Conservation (phyloP, 1,139 yeast genomes). For the Magnusiomyces tetraspermus region DNA sequence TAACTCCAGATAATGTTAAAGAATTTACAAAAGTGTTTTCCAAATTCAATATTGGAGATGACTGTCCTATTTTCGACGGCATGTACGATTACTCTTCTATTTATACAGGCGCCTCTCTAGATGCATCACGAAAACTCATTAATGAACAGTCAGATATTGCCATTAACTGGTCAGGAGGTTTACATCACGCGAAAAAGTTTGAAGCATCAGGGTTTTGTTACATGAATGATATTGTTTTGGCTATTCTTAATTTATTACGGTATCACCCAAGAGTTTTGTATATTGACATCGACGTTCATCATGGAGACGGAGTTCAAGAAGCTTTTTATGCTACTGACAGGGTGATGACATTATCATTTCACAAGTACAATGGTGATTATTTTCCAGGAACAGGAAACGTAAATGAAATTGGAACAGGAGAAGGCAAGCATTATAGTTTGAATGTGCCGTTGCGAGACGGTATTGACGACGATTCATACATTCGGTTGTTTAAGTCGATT, state of each 20-base stretch:
- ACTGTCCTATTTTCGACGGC: conserved; percentile 95
- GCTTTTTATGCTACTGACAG: conserved; percentile 94
- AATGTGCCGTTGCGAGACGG: conserved; percentile 91
- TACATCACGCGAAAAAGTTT: conserved; percentile 92
- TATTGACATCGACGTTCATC: conserved; percentile 93
- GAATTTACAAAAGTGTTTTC: conserved; percentile 86
- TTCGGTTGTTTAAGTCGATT: conserved; percentile 43
- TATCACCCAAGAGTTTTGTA: conserved; percentile 94
- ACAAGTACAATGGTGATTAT: conserved; percentile 81
- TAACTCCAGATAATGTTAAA: conserved; percentile 90
- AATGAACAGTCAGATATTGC: conserved; percentile 94
- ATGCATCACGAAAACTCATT: conserved; percentile 88
- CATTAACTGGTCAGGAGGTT: conserved; percentile 93
- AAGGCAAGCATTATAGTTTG: conserved; percentile 78
- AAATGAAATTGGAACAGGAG: conserved; percentile 80
- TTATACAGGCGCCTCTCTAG: conserved; percentile 95
- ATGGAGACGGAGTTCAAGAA: conserved; percentile 98
- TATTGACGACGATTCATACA: conserved; percentile 76
- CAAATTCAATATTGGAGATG: conserved; percentile 94
- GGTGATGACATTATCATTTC: conserved; percentile 96
- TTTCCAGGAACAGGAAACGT: conserved; percentile 95
- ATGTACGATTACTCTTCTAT: conserved; percentile 90
- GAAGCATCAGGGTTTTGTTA: conserved; percentile 97
- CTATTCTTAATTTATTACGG: conserved; percentile 77
- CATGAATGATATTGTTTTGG: conserved; percentile 79